phyloP scores from a whole-genome alignment of 176 grass and related monocot genomes.

The Neostapfia colusana region DNA sequence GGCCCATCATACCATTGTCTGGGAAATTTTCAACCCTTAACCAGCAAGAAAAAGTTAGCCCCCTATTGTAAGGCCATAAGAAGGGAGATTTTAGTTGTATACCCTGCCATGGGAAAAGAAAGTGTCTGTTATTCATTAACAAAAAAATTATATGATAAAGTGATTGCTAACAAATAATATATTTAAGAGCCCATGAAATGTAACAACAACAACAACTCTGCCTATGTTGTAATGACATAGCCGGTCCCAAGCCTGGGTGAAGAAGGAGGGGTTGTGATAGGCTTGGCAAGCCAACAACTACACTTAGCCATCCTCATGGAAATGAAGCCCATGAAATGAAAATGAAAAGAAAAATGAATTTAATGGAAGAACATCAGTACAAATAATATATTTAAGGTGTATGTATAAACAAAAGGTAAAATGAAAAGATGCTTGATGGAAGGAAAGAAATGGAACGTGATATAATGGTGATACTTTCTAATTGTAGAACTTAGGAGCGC shows the following conservation, averaged over 20 bases:
- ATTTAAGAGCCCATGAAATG: not conserved
- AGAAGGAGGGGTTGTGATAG: too few relatives aligned
- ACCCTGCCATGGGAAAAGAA: conserved; percentile 53
- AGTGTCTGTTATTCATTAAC: not conserved
- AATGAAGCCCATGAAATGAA: too few relatives aligned
- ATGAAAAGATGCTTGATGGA: not conserved
- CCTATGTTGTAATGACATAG: too few relatives aligned
- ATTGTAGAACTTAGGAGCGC: not conserved
- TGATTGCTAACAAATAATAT: not conserved
- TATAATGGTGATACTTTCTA: not conserved
- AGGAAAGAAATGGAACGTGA: not conserved
- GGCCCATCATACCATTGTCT: conserved; percentile 84
- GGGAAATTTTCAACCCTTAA: conserved; percentile 83
- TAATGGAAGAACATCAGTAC: not conserved
- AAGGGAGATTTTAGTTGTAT: conserved; percentile 83
- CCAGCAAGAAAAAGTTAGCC: conserved; percentile 94
- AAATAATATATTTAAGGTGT: not conserved
- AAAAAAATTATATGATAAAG: conserved; percentile 28
- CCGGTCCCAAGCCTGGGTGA: too few relatives aligned
- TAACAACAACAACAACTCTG: too few relatives aligned
- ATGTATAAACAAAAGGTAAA: not conserved
- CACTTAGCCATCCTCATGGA: too few relatives aligned
- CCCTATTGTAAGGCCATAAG: conserved; percentile 90
- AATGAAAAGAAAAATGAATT: not conserved
- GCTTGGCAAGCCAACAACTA: too few relatives aligned